Evolutionary conservation across 371 early-diverging fungal species (phyloP), one percentile per base, ranked within the genome.

Genomic region (Actinomortierella ambigua): DNA sequence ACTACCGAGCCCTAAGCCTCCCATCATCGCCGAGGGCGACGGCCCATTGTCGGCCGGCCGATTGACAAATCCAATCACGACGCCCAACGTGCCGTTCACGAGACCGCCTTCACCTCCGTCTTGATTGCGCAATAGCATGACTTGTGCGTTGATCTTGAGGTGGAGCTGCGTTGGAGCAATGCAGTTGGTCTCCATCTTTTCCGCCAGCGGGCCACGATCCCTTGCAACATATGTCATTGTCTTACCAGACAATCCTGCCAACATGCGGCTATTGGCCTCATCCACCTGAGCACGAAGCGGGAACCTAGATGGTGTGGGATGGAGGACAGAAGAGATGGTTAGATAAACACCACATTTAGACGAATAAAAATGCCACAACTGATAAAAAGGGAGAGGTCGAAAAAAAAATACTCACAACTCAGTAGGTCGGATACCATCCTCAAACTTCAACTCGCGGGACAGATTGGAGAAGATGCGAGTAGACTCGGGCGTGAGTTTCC

Each of bases 401-500:
- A 22, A n/a, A 18, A n/a, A 34, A 13, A 43, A 50, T 13, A 65
- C 82, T 75, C 85, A 94, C 83, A 95, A 81, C 66, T 88, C 85
- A 1, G 94, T 92, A 1, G 93, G 90, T 52, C 79, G 75, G 47
- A 92, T 77, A 11, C 81, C 85, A 46, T 83, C 79, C 3, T 59
- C 58, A 1, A 63, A 62, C n/a, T 44, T 41, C 13, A 85, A 80
- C 44, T 51, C 52, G 4, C 93, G 79, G 2, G 70, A 64, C 18
- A 93, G 78, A 1, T 66, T 59, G 13, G 43, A 55, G 40, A 92
- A 82, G 17, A 67, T 48, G 0, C 41, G 24, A 23, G 76, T 61
- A 0, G 89, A 79, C 13, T 65, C 46, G 0, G 67, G 57, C 0
- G 83, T 80, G 43, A 93, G 66, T 55, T 77, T 65, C 9, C 87